Base-by-base conservation (phyloP, 108 stramenopile genomes). In the Cyclotella distinguenda region DNA sequence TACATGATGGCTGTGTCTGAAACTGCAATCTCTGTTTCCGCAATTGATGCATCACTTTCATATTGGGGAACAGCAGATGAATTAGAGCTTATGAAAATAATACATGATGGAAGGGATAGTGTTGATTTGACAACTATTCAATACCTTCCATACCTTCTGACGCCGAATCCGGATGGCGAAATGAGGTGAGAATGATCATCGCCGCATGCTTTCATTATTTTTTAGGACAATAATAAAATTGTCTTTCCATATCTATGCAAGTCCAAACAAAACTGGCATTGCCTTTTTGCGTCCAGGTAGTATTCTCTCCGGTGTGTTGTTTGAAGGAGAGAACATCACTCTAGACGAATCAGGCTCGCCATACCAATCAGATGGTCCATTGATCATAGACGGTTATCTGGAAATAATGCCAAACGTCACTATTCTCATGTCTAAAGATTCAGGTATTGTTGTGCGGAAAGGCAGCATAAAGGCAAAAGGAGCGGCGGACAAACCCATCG, bases 141-240 rank as follows among this genome's bases (percentile, higher is more conserved):
- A 26, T 65, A 65, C 25, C 64, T 65, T 4, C 64, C 64, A 53
- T 65, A 65, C 19, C 44, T 65, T 12, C 13, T 65, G 64, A 45
- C 51, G 2, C 9, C 11, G 4, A 32, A 65, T 35, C 10, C 52
- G 0, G 6, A 31, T 51, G 64, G 64, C 8, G 34, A 50, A 18
- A 30, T 33, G 44, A 61, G 60, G 55, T 56, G 12, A 36, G 55
- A 36, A 42, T 42, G 5, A 1, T 16, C 13, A 5, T 16, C 16
- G 4, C 16, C 40, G n/a, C 2, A 16, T 42, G 13, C 40, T 42
- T 42, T 2, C n/a, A 16, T 16, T 16, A 16, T 42, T 42, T 42
- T 13, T 16, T 16, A 16, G 5, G 5, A 42, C 5, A 16, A 42
- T 42, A 2, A 1, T 42, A 5, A 16, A 5, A 16, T 30, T 12